A percentile compares a stretch with the other conserved stretches of the same genome.
Evolutionary conservation across 192 early-diverging fungal genomes (phyloP).

Genomic region (Podila epigama): DNA sequence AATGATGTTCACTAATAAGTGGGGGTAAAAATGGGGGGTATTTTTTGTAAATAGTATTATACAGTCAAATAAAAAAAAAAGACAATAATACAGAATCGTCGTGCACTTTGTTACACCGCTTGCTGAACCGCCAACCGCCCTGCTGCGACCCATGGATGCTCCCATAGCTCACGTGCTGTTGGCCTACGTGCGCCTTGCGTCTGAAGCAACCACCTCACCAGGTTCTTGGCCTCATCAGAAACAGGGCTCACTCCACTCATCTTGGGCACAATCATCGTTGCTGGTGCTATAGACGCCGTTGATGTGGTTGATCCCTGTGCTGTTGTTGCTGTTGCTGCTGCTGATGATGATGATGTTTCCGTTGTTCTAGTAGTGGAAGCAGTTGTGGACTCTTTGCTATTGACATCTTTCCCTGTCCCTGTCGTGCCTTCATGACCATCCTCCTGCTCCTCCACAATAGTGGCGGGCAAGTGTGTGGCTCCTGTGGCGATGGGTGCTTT

Average conservation of each 20-base stretch:
- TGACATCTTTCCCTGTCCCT: background rate
- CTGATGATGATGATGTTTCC: background rate
- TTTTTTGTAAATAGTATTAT: too few relatives aligned
- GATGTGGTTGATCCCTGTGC: background rate
- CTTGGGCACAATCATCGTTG: slow-evolving; percentile 21
- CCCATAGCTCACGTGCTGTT: slow-evolving; percentile 42
- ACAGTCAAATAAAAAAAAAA: background rate
- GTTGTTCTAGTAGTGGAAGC: background rate
- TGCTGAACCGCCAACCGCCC: slow-evolving; percentile 4
- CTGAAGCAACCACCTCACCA: slow-evolving; percentile 56
- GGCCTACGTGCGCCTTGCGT: slow-evolving; percentile 54
- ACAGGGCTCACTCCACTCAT: slow-evolving; percentile 30
- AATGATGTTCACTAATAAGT: too few relatives aligned
- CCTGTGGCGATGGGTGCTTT: too few relatives aligned
- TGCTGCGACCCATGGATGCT: slow-evolving; percentile 58
- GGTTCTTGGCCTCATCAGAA: slow-evolving; percentile 55
- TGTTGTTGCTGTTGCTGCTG: background rate
- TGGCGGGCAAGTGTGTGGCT: too few relatives aligned
- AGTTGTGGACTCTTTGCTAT: too few relatives aligned
- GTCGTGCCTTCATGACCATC: too few relatives aligned
- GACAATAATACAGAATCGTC: background rate
- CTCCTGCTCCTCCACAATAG: too few relatives aligned
- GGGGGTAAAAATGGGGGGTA: too few relatives aligned
- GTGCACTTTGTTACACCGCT: background rate
- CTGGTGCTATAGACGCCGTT: background rate